Percentiles rank a stretch among this genome's conserved stretches.
Conservation (phyloP, 192 early-diverging fungal species). For the Oehlia diaphana region DNA sequence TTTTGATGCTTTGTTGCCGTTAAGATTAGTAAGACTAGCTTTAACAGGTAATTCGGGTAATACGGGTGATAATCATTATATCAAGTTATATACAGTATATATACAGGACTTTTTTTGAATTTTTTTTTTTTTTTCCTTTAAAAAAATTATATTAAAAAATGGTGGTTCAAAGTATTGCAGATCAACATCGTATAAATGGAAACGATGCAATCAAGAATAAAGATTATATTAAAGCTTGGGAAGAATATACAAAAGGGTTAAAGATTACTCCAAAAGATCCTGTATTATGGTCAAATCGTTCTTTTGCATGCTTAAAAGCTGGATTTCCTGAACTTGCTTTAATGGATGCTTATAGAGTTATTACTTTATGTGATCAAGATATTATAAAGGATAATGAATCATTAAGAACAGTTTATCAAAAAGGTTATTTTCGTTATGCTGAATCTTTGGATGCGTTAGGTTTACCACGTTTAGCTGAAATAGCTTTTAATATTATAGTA, state of each 20-base stretch:
- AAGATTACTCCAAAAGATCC: constrained; percentile 6
- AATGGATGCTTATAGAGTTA: constrained; percentile 18
- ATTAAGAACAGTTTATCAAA: neutral
- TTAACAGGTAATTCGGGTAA: too few species aligned
- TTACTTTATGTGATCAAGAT: constrained; percentile 13
- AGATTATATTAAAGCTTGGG: constrained; percentile 9
- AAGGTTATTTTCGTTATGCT: constrained; percentile 17
- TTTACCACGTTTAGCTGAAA: neutral
- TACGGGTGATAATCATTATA: too few species aligned
- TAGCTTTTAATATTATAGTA: neutral
- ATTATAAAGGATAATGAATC: neutral
- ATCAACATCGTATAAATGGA: neutral
- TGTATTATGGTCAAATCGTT: constrained; percentile 9
- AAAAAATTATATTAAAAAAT: too few species aligned
- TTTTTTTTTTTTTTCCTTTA: too few species aligned
- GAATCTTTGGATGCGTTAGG: constrained; percentile 21
- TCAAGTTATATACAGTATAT: too few species aligned
- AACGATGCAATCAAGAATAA: neutral
- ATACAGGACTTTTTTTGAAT: too few species aligned
- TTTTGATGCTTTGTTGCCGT: too few species aligned
- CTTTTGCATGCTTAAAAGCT: constrained; percentile 16
- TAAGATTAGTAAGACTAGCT: too few species aligned
- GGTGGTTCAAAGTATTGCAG: neutral
- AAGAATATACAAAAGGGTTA: constrained; percentile 10
- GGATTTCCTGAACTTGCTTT: constrained; percentile 20